Percentiles rank a stretch among this genome's conserved stretches.
Evolutionary conservation across 441 rosid genomes (phyloP).

Genomic region (Arabidopsis hybrid): DNA sequence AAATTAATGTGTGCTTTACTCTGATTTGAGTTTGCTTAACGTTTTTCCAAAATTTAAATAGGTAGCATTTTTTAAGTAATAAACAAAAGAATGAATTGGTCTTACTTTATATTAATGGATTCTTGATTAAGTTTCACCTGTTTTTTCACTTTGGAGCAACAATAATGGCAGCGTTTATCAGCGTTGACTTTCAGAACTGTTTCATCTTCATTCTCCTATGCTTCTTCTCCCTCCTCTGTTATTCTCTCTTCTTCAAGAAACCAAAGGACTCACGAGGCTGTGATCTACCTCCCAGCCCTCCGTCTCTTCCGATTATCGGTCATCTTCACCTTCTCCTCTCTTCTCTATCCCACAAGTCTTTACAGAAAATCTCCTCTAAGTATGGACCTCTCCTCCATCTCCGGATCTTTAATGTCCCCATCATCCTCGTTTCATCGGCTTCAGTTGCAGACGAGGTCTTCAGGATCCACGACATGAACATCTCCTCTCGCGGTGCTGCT

Average conservation of each 20-base stretch:
- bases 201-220: not conserved
- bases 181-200: not conserved
- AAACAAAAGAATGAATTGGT: not conserved
- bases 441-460: not conserved
- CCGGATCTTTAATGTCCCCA: not conserved
- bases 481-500: slow-evolving; percentile 2
- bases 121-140: not conserved
- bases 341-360: slow-evolving; percentile 5
- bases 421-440: not conserved
- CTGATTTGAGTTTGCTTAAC: not conserved
- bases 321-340: slow-evolving; percentile 17
- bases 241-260: not conserved
- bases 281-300: slow-evolving; percentile 6
- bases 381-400: slow-evolving; percentile 4
- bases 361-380: not conserved
- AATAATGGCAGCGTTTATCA: not conserved
- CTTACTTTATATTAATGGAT: not conserved
- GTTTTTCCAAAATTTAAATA: not conserved
- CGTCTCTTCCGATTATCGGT: not conserved
- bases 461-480: not conserved
- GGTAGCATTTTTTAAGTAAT: not conserved
- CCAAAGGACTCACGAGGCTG: not conserved
- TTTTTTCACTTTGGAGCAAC: not conserved
- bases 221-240: not conserved
- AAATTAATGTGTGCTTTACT: no score